phyloP scores from a whole-genome alignment of 2,329 filamentous ascomycete species.

The Penicillium sp. region DNA sequence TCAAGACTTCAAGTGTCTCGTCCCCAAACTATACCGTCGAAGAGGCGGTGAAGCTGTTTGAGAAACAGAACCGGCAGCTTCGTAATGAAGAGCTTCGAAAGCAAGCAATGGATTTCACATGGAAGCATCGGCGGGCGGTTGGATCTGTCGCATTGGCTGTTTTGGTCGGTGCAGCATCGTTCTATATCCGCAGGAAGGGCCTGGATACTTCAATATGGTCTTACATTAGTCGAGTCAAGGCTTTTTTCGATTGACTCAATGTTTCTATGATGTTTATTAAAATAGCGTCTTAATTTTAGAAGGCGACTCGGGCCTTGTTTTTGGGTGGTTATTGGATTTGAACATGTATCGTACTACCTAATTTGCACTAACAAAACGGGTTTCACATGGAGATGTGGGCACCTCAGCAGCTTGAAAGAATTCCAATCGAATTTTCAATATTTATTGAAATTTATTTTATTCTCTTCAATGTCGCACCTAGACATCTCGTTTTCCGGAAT shows the following conservation, averaged over 20 bases:
- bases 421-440: background rate
- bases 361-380: background rate
- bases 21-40: slow-evolving; percentile 59
- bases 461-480: no score
- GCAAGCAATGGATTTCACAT: slow-evolving; percentile 53
- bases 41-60: slow-evolving; percentile 69
- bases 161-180: slow-evolving; percentile 65
- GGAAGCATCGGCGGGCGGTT: slow-evolving; percentile 66
- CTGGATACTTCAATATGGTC: slow-evolving; percentile 37
- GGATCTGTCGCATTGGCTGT: slow-evolving; percentile 65
- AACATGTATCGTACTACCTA: background rate
- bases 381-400: background rate
- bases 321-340: background rate
- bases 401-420: background rate
- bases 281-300: no score
- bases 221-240: slow-evolving; percentile 31
- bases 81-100: slow-evolving; percentile 62
- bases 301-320: background rate
- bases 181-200: slow-evolving; percentile 61
- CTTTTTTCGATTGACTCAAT: slow-evolving; percentile 12
- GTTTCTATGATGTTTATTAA: background rate
- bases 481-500: no score
- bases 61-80: slow-evolving; percentile 72
- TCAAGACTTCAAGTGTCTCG: slow-evolving; percentile 73
- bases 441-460: background rate